phyloP scores from a whole-genome alignment of 371 early-diverging fungal species.

The Actinomortierella ambigua region DNA sequence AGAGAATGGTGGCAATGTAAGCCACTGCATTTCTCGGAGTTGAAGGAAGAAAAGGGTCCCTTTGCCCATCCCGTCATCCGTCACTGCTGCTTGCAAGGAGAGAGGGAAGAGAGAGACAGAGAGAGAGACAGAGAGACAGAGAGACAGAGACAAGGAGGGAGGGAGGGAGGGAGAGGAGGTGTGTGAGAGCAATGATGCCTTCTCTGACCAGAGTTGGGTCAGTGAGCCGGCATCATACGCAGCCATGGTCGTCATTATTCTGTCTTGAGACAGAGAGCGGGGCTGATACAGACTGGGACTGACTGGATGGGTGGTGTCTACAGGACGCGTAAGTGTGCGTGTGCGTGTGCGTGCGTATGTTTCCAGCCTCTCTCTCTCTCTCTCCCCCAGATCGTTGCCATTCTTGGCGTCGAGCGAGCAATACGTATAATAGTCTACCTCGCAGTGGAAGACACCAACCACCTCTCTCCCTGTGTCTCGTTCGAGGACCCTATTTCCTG shows the following conservation, averaged over 20 bases:
- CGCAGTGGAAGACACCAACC: background rate
- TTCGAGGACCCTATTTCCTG: background rate
- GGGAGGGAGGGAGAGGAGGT: too few species aligned
- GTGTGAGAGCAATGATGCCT: too few species aligned
- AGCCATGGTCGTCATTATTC: background rate
- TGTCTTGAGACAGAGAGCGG: background rate
- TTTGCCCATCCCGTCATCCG: too few species aligned
- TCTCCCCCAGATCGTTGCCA: background rate
- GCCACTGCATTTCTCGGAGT: too few species aligned
- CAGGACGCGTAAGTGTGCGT: background rate
- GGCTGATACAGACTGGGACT: background rate
- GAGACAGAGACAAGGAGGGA: background rate
- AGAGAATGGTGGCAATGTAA: too few species aligned
- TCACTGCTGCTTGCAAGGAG: background rate
- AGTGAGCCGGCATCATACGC: background rate
- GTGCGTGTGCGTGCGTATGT: too few species aligned
- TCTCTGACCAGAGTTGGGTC: too few species aligned
- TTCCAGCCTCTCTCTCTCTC: background rate
- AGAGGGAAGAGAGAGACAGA: background rate
- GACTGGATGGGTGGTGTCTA: background rate
- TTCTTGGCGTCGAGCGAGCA: background rate
- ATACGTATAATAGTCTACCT: background rate
- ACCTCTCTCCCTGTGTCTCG: background rate
- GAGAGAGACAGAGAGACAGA: background rate
- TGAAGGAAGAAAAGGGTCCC: too few species aligned